A percentile compares a stretch with the other conserved stretches of the same genome.
Conservation (phyloP, 805 yeast genomes). For the Metschnikowia santaceciliae region DNA sequence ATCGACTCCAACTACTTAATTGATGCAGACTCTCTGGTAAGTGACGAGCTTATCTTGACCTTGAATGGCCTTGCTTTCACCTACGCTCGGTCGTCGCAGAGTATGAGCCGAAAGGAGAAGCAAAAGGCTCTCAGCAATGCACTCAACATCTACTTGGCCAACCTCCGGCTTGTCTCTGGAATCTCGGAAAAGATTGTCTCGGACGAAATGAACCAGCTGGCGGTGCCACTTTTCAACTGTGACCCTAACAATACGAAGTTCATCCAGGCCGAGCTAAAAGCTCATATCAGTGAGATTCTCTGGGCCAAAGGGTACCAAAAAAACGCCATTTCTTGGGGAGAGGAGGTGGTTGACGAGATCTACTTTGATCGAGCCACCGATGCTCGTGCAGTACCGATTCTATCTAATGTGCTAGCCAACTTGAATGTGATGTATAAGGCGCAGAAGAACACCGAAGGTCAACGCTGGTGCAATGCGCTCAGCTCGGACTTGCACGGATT, state of each 20-base stretch:
- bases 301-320: conserved; percentile 38
- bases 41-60: conserved; percentile 35
- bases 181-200: conserved; percentile 18
- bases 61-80: conserved; percentile 34
- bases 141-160: conserved; percentile 35
- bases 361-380: conserved; percentile 28
- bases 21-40: conserved; percentile 24
- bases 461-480: conserved; percentile 27
- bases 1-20: conserved; percentile 25
- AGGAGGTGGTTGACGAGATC: conserved; percentile 36
- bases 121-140: conserved; percentile 21
- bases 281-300: conserved; percentile 39
- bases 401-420: conserved; percentile 29
- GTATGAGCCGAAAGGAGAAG: conserved; percentile 8
- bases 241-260: conserved; percentile 25
- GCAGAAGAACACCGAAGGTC: conserved; percentile 22
- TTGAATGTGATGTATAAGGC: conserved; percentile 30
- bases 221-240: conserved; percentile 37
- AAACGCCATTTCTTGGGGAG: conserved; percentile 40
- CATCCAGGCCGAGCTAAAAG: conserved; percentile 29
- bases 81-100: conserved; percentile 18
- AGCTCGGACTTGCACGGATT: conserved; percentile 22
- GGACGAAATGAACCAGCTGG: conserved; percentile 22
- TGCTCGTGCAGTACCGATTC: conserved; percentile 26
- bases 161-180: conserved; percentile 23